Evolutionary conservation across 495 filamentous ascomycete species (phyloP), one percentile per base, ranked within the genome.

Genomic region (Penicillium argentinense): DNA sequence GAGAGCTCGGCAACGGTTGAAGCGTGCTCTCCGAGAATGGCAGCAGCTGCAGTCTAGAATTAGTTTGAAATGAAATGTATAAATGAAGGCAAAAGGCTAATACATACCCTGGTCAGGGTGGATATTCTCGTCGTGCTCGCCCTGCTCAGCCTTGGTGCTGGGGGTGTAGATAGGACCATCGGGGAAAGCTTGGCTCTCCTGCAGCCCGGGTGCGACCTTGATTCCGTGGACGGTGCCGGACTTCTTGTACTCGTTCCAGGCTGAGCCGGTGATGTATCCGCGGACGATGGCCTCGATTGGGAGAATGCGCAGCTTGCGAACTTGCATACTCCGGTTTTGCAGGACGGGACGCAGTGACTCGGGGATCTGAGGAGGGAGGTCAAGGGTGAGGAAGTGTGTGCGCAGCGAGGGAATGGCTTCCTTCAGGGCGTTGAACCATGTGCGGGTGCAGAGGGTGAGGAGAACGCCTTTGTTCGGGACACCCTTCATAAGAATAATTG

Each of bases 241-340:
- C 41, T 78, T 76, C 57, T 82, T 67, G 62, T 88, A 88, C 66
- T 95, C 91, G 23, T 72, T 76, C 93, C 93, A 98, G 3, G 90
- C 91, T 44, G 85, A 88, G 9, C 93, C 93, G 5, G 91, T 96
- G 66, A 98, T 85, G 68, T 97, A 97, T 44, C 93, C 92, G 22
- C 92, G 84, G 2, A 96, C 91, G 46, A 91, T 89, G 13, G 86
- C 88, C 69, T 97, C 93, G 48, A 97, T 78, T n/a, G 88, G 89
- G 46, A 96, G 84, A 39, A 95, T 79, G 42, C 83, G 78, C 21
- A 89, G 75, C 50, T 81, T 83, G 51, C 85, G 84, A 41, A 96
- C 90, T 49, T 85, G 80, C 91, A 96, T 96, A 55, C 79, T 82
- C 30, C 91, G 83, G 55, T 76, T 77, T 41, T 81, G 79, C 13